Evolutionary conservation across 352 stramenopile species (phyloP).

Genomic region (Thraustochytrium striatum): DNA sequence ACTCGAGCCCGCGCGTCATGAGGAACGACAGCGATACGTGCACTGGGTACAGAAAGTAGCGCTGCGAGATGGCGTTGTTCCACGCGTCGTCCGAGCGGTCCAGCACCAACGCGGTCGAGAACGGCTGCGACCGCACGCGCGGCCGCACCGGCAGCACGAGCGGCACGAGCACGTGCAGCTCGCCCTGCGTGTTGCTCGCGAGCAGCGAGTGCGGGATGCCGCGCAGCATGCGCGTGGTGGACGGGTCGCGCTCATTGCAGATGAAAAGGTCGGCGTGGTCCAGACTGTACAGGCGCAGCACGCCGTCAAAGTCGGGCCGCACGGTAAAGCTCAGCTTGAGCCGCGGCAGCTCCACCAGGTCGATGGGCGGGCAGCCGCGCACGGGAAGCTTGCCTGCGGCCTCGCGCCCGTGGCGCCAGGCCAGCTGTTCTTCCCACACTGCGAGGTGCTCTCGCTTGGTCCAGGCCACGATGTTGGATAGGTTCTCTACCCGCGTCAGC

Average conservation of each 20-base stretch:
- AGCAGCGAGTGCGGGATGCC: constrained; percentile 54
- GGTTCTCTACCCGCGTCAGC: constrained; percentile 70
- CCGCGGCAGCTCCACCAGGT: constrained; percentile 54
- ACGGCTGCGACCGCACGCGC: constrained; percentile 67
- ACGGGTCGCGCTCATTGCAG: constrained; percentile 41
- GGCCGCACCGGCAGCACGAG: constrained; percentile 57
- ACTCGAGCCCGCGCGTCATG: constrained; percentile 48
- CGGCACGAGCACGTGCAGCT: constrained; percentile 54
- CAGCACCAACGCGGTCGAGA: constrained; percentile 69
- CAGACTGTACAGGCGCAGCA: constrained; percentile 53
- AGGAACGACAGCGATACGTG: constrained; percentile 52
- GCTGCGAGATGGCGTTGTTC: constrained; percentile 78
- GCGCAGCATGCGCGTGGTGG: constrained; percentile 5
- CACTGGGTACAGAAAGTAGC: constrained; percentile 55
- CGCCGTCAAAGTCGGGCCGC: constrained; percentile 49
- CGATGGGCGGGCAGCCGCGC: constrained; percentile 29
- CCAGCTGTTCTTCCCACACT: constrained; percentile 50
- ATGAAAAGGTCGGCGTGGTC: constrained; percentile 45
- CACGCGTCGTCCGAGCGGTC: constrained; percentile 71
- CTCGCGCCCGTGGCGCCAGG: neutral
- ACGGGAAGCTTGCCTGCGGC: neutral
- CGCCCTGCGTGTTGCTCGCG: constrained; percentile 51
- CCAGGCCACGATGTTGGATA: constrained; percentile 81
- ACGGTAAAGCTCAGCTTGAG: constrained; percentile 54
- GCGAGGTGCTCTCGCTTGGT: constrained; percentile 54